Conservation (phyloP, 352 stramenopile genomes). For the Bremia lactucae region DNA sequence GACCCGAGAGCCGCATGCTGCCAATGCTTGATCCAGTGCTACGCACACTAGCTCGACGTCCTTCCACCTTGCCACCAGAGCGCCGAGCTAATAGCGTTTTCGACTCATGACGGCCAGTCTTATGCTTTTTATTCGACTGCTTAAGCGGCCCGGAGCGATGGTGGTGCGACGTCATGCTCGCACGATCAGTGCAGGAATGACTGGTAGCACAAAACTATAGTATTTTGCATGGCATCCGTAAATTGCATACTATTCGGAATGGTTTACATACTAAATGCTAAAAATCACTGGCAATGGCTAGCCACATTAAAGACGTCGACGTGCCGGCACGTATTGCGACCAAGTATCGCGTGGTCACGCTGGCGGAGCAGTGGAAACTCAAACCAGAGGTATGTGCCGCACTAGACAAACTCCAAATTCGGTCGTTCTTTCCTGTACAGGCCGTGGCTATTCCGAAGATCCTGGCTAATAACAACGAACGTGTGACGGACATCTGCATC, state of each 20-base stretch:
- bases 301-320: constrained; percentile 8
- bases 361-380: constrained; percentile 40
- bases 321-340: constrained; percentile 34
- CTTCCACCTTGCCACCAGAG: constrained; percentile 67
- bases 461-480: constrained; percentile 71
- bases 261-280: too few species aligned
- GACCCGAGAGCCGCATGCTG: constrained; percentile 43
- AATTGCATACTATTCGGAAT: too few species aligned
- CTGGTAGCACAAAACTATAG: neutral
- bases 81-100: constrained; percentile 68
- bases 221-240: too few species aligned
- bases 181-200: constrained; percentile 9
- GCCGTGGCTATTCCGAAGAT: constrained; percentile 89
- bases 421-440: constrained; percentile 93
- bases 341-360: constrained; percentile 59
- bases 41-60: constrained; percentile 28
- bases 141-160: constrained; percentile 84
- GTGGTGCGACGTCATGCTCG: constrained; percentile 58
- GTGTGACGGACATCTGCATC: constrained; percentile 92
- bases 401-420: constrained; percentile 38
- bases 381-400: constrained; percentile 32
- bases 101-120: constrained; percentile 71
- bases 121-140: constrained; percentile 90
- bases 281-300: constrained; percentile 15
- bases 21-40: constrained; percentile 27